Evolutionary conservation across 73 alveolate species (phyloP).

Genomic region (Uronychia setigera): DNA sequence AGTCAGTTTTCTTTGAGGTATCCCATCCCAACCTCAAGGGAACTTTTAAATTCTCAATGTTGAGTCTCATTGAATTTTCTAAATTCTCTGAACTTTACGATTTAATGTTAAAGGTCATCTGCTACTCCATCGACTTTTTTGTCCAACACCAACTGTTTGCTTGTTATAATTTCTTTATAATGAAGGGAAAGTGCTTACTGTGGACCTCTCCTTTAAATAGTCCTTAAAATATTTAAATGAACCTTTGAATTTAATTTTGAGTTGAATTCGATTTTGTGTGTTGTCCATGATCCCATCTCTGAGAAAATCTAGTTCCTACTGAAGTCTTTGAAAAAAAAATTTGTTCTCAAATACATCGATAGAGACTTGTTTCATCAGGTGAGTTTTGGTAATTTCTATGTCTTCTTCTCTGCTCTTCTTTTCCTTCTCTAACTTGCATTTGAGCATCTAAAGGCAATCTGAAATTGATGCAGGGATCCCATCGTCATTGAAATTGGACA

Average conservation of each 20-base stretch:
- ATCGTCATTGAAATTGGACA: background rate
- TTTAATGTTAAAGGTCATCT: no score
- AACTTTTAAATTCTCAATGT: no score
- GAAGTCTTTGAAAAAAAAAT: background rate
- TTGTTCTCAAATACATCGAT: background rate
- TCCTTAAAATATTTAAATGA: background rate
- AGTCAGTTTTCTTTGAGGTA: background rate
- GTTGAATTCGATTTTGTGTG: background rate
- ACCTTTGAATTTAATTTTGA: background rate
- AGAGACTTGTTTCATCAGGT: background rate
- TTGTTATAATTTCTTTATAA: background rate
- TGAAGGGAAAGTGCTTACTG: background rate
- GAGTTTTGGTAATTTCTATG: background rate
- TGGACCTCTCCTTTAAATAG: background rate
- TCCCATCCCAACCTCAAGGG: background rate
- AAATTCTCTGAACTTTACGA: no score
- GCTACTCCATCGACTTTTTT: no score
- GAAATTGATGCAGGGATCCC: background rate
- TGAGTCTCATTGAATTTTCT: no score
- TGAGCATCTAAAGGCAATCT: background rate
- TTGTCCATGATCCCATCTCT: background rate
- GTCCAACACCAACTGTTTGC: background rate
- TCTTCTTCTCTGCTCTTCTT: background rate
- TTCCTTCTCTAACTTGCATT: background rate
- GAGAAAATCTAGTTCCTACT: background rate